phyloP scores from a whole-genome alignment of 1,284 basidiomycete genomes.

The Cyathus pygmaeus region DNA sequence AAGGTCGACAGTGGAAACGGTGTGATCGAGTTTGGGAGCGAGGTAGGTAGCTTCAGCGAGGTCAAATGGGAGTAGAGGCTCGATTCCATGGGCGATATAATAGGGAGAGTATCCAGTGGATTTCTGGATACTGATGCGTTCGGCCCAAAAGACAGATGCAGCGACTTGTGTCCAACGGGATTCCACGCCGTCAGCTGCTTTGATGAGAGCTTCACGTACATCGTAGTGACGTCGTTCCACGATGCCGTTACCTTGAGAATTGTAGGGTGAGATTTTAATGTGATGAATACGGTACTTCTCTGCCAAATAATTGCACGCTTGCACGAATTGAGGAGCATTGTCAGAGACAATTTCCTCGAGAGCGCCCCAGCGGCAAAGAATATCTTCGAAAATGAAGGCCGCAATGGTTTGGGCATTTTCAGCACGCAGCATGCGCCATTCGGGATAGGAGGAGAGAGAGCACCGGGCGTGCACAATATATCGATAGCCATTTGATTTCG shows the following conservation, averaged over 20 bases:
- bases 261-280: constrained; percentile 50
- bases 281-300: constrained; percentile 46
- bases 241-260: constrained; percentile 38
- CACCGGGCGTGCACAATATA: constrained; percentile 39
- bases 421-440: constrained; percentile 30
- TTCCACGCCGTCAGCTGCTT: constrained; percentile 44
- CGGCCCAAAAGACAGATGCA: constrained; percentile 51
- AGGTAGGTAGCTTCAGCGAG: constrained; percentile 45
- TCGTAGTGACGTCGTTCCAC: constrained; percentile 44
- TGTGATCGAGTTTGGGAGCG: constrained; percentile 9
- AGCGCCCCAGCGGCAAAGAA: constrained; percentile 44
- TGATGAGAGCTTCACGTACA: constrained; percentile 46
- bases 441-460: constrained; percentile 33
- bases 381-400: constrained; percentile 38
- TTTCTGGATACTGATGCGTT: constrained; percentile 43
- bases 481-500: constrained; percentile 22
- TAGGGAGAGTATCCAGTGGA: constrained; percentile 45
- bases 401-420: constrained; percentile 32
- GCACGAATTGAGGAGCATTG: constrained; percentile 43
- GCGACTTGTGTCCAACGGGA: constrained; percentile 36
- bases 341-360: constrained; percentile 42
- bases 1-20: constrained; percentile 24
- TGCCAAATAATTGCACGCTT: constrained; percentile 38
- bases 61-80: constrained; percentile 47
- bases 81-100: constrained; percentile 37